Conservation (phyloP, 495 filamentous ascomycete species). For the Clavariopsis aquatica region DNA sequence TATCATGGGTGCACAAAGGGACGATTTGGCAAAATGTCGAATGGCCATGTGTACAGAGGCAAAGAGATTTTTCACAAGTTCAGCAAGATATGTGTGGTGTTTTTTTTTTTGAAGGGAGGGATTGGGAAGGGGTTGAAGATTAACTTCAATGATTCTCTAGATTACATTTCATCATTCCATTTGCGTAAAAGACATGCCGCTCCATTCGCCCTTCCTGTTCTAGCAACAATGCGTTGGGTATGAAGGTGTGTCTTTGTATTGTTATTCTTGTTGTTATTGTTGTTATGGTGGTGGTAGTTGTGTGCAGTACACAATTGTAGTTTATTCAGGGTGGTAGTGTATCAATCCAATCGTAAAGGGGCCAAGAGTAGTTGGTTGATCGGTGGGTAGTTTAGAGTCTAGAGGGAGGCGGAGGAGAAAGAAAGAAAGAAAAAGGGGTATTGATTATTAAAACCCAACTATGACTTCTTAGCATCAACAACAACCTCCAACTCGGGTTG, state of each 20-base stretch:
- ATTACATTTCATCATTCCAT: conserved; percentile 9
- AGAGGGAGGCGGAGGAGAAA: no score
- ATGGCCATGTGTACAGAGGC: no score
- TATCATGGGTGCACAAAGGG: no score
- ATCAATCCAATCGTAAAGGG: not conserved
- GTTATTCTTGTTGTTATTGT: no score
- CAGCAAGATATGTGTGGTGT: not conserved
- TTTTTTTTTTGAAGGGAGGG: no score
- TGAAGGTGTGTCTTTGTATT: not conserved
- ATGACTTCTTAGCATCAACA: conserved; percentile 41
- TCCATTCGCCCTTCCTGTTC: not conserved
- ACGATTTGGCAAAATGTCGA: no score
- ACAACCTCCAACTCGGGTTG: conserved; percentile 39
- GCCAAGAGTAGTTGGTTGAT: not conserved
- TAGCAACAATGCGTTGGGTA: conserved; percentile 6
- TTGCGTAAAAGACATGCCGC: not conserved
- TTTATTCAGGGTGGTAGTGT: not conserved
- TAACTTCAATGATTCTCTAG: conserved; percentile 4
- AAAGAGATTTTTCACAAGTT: no score
- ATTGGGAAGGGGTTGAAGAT: not conserved
- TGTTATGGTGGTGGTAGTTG: not conserved
- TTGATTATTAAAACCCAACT: conserved; percentile 3
- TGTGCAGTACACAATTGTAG: not conserved
- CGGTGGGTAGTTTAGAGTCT: not conserved
- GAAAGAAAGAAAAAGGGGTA: not conserved